phyloP scores from a whole-genome alignment of 2,329 filamentous ascomycete species.

The Cladorrhinum sp. region DNA sequence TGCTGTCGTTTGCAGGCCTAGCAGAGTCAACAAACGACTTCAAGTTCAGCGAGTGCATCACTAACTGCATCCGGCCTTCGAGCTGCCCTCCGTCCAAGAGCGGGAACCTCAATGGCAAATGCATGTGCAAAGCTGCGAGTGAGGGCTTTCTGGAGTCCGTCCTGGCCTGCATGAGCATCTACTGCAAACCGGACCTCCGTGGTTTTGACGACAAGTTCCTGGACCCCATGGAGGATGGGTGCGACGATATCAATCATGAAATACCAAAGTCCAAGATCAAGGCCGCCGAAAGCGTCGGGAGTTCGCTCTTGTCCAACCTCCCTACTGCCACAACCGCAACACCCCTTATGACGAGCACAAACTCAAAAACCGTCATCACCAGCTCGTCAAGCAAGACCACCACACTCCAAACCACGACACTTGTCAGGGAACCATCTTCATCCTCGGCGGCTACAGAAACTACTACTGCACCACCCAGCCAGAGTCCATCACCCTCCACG shows the following conservation, averaged over 20 bases:
- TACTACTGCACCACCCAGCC: neutral
- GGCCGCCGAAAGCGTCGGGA: slow-evolving; percentile 31
- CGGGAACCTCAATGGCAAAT: slow-evolving; percentile 28
- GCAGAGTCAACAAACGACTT: slow-evolving; percentile 10
- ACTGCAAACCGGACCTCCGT: slow-evolving; percentile 34
- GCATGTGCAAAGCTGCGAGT: slow-evolving; percentile 37
- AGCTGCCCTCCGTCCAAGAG: slow-evolving; percentile 31
- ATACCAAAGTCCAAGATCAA: slow-evolving; percentile 35
- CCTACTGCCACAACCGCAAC: slow-evolving; percentile 23
- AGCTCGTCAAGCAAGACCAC: neutral
- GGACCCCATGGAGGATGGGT: slow-evolving; percentile 33
- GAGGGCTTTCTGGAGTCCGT: slow-evolving; percentile 37
- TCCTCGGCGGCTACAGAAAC: neutral
- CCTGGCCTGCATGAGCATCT: slow-evolving; percentile 39
- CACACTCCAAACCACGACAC: neutral
- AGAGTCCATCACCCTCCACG: neutral
- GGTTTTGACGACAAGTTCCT: slow-evolving; percentile 33
- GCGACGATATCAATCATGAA: slow-evolving; percentile 30
- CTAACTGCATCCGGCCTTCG: slow-evolving; percentile 35
- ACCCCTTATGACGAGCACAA: slow-evolving; percentile 12
- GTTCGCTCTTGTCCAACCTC: slow-evolving; percentile 22
- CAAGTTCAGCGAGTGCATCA: slow-evolving; percentile 32
- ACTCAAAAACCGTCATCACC: neutral
- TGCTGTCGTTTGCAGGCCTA: slow-evolving; percentile 9
- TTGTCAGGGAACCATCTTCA: neutral